A percentile compares a stretch with the other conserved stretches of the same genome.
phyloP scores from a whole-genome alignment of 345 rosid species.

The Citrus glauca region DNA sequence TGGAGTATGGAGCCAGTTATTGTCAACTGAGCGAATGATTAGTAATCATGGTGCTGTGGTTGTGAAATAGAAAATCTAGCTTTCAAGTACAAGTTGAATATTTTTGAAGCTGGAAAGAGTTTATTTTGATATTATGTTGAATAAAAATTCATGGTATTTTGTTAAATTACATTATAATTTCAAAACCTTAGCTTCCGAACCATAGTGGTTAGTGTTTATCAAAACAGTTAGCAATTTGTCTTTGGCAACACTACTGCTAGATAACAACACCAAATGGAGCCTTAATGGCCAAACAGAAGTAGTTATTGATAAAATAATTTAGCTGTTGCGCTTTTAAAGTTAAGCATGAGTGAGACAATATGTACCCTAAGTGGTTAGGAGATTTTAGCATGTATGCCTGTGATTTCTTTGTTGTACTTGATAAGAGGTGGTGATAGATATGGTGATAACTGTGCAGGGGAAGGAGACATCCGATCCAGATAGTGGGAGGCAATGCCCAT shows the following conservation, averaged over 20 bases:
- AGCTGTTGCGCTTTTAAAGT: background rate
- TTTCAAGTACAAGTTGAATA: background rate
- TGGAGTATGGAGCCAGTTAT: background rate
- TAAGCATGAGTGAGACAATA: background rate
- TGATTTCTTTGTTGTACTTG: no score
- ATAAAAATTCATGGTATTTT: background rate
- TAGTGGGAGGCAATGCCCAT: constrained; percentile 42
- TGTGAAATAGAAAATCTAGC: background rate
- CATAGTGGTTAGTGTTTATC: no score
- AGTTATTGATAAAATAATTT: no score
- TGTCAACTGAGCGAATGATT: background rate
- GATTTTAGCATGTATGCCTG: no score
- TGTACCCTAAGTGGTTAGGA: background rate
- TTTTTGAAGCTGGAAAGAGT: background rate
- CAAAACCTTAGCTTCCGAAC: background rate
- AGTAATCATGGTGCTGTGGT: background rate
- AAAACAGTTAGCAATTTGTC: no score
- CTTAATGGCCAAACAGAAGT: background rate
- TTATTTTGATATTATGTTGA: background rate
- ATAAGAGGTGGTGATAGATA: background rate
- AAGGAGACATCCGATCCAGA: constrained; percentile 55
- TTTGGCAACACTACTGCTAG: no score
- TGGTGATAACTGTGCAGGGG: constrained; percentile 31
- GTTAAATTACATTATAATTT: background rate
- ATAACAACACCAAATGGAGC: background rate